These are phyloP conservation scores for Saccharomyces kudriavzevii DNA, from an alignment of 805 yeast genomes.

Conservation along the genomic window DNA sequence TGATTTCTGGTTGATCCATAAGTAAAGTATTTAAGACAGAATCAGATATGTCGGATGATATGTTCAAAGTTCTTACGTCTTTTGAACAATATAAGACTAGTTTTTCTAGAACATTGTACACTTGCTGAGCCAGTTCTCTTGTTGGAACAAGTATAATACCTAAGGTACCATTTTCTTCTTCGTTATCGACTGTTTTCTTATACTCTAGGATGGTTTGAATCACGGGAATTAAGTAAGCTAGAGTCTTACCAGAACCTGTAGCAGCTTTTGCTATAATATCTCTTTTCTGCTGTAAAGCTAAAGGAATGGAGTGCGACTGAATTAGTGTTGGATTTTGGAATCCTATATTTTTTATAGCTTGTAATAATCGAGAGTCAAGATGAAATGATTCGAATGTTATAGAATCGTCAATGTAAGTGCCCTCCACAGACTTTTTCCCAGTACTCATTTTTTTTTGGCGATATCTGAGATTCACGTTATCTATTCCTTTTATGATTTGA, in stretches of 20 bases:
- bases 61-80: constrained; percentile 54
- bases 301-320: constrained; percentile 84
- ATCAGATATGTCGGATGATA: constrained; percentile 55
- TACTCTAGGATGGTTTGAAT: constrained; percentile 61
- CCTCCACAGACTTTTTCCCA: constrained; percentile 42
- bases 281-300: constrained; percentile 82
- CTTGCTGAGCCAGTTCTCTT: constrained; percentile 85
- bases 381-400: constrained; percentile 66
- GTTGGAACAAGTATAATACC: constrained; percentile 86
- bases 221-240: constrained; percentile 83
- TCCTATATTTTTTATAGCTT: constrained; percentile 75
- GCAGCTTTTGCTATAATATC: constrained; percentile 91
- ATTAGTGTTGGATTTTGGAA: constrained; percentile 82
- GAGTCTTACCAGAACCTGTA: constrained; percentile 94
- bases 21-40: constrained; percentile 65
- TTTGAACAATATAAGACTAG: constrained; percentile 65
- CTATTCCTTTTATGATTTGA: not conserved
- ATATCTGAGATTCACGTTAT: no score
- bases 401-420: constrained; percentile 64
- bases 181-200: constrained; percentile 23
- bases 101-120: constrained; percentile 57
- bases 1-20: constrained; percentile 66
- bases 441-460: constrained; percentile 17
- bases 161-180: constrained; percentile 30
- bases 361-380: constrained; percentile 73